Percentiles rank a stretch among this genome's conserved stretches.
Conservation (phyloP, 768 basidiomycete species). For the Lactarius tabidus region DNA sequence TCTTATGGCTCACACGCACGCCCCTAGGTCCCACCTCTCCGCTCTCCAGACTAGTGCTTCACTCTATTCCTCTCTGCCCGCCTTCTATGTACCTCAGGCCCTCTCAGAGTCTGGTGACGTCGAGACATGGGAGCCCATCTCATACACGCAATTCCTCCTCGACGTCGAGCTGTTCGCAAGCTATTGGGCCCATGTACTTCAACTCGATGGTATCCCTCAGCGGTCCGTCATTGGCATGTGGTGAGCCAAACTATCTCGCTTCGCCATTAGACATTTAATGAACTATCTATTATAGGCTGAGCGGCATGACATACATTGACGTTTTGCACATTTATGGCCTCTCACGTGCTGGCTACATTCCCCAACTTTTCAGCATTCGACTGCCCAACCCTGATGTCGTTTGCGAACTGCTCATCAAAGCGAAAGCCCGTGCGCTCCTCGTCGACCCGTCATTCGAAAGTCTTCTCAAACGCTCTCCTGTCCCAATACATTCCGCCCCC, state of each 20-base stretch:
- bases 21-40: conserved; percentile 50
- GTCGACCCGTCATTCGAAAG: conserved; percentile 54
- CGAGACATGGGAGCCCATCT: conserved; percentile 55
- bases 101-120: conserved; percentile 41
- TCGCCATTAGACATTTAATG: not conserved
- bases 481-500: conserved; percentile 45
- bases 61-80: conserved; percentile 45
- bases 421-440: conserved; percentile 60
- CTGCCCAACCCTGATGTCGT: conserved; percentile 69
- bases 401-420: conserved; percentile 61
- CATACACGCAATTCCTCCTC: conserved; percentile 57
- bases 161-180: conserved; percentile 65
- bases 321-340: conserved; percentile 71
- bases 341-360: conserved; percentile 71
- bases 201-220: conserved; percentile 42
- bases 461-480: conserved; percentile 42
- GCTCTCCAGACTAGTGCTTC: conserved; percentile 56
- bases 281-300: conserved; percentile 46
- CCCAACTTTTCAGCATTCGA: conserved; percentile 74
- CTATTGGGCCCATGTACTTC: conserved; percentile 56
- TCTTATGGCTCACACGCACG: conserved; percentile 11
- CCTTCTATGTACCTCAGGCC: conserved; percentile 57
- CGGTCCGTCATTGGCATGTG: conserved; percentile 69
- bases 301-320: conserved; percentile 68
- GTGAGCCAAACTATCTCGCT: conserved; percentile 38